Evolutionary conservation across 2,329 filamentous ascomycete genomes (phyloP), one percentile per base, ranked within the genome.

Genomic region (Boeremia lycopersici): DNA sequence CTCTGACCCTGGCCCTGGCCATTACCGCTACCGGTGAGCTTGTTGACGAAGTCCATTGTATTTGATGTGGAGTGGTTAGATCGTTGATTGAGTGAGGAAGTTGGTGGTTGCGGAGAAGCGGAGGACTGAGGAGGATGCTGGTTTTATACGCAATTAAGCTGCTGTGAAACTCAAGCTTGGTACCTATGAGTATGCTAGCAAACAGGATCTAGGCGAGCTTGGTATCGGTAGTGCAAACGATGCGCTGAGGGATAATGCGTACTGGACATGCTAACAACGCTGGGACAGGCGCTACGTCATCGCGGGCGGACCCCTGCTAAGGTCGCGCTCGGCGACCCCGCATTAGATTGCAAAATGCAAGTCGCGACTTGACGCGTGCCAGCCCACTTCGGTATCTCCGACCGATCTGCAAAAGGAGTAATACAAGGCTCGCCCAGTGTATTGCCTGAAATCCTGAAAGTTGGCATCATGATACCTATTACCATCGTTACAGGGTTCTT

Each of bases 401-500:
- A 42, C 6, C 12, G 36, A 47, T 46, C 35, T 41, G 30, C 46
- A 46, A 43, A 43, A 30, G 52, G n/a, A 5, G 52, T 46, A 25
- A 36, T 15, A 50, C 41, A 55, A 34, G 15, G 17, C 46, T 43
- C 31, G 36, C 30, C 17, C 15, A 36, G 13, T 15, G 15, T 23
- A 23, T 33, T 17, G 45, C 29, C 31, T 48, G 12, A 29, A 38
- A 29, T 28, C 33, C 28, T 44, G 23, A 28, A 28, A 44, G 6
- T 33, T 29, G 48, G 41, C 41, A 46, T 44, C 45, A 73, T 72
- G 69, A 95, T 92, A 63, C 92, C 93, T 4, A 89, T 97, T 73
- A 98, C 93, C 41, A 96, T 99, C 71, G 82, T 99, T 48, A 99
- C 95, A 5, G 95, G 95, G 73, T 99, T 98, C 78, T 85, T 98